phyloP scores from a whole-genome alignment of 1,284 basidiomycete species.

The Leccinum griseonigrum region DNA sequence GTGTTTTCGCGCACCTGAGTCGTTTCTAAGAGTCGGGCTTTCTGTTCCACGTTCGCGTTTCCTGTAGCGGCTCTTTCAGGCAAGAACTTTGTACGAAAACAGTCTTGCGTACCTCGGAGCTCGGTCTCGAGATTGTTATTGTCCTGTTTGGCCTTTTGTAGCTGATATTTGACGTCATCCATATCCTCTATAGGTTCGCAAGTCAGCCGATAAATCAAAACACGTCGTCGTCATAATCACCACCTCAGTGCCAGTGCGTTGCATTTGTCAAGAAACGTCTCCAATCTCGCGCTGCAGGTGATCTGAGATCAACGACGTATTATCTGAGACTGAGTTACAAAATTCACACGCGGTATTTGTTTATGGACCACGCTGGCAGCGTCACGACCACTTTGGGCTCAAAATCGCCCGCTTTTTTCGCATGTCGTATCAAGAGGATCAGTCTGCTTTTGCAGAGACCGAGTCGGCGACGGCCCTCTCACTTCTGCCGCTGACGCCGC shows the following conservation, averaged over 20 bases:
- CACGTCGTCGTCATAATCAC: conserved; percentile 25
- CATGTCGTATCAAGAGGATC: conserved; percentile 13
- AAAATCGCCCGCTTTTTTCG: not conserved
- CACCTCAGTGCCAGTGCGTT: conserved; percentile 58
- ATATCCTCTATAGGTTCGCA: conserved; percentile 53
- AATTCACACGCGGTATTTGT: too few relatives aligned
- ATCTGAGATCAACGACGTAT: conserved; percentile 15
- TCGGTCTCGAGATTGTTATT: conserved; percentile 68
- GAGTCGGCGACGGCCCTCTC: conserved; percentile 1
- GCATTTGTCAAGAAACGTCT: conserved; percentile 56
- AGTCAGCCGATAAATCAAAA: conserved; percentile 11
- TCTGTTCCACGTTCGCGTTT: conserved; percentile 65
- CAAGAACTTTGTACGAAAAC: not conserved
- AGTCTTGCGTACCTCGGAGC: conserved; percentile 49
- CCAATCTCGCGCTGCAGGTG: conserved; percentile 60
- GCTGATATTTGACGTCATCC: conserved; percentile 66
- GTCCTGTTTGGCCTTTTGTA: conserved; percentile 64
- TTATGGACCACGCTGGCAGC: too few relatives aligned
- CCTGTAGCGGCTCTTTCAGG: conserved; percentile 34
- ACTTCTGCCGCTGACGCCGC: conserved; percentile 17
- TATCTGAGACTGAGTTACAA: too few relatives aligned
- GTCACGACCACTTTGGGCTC: too few relatives aligned
- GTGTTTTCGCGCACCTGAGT: conserved; percentile 60
- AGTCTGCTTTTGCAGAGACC: conserved; percentile 2
- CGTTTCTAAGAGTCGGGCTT: conserved; percentile 59